Conservation (phyloP, 495 filamentous ascomycete species). For the Coniosporium apollinis region DNA sequence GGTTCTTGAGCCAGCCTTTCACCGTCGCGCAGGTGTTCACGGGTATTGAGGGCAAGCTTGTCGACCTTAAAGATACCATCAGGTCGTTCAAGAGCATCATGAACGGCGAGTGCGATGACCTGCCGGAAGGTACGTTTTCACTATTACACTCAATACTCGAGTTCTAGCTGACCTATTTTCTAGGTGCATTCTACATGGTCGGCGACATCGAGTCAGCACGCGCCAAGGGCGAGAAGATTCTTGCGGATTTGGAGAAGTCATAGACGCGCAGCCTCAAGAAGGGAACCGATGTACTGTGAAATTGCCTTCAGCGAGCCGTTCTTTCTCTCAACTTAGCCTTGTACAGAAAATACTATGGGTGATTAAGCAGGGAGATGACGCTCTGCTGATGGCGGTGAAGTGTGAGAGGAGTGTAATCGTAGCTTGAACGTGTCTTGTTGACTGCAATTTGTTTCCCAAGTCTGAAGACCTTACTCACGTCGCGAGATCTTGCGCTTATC, state of each 20-base stretch:
- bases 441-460: too few relatives aligned
- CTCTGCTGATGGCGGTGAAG: too few relatives aligned
- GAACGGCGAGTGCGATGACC: slow-evolving; percentile 82
- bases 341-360: too few relatives aligned
- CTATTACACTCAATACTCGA: background rate
- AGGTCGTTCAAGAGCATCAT: slow-evolving; percentile 94
- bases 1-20: slow-evolving; percentile 99
- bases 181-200: slow-evolving; percentile 91
- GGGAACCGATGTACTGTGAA: too few relatives aligned
- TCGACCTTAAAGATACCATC: slow-evolving; percentile 98
- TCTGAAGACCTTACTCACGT: too few relatives aligned
- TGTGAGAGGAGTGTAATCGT: too few relatives aligned
- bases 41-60: slow-evolving; percentile 90
- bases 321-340: too few relatives aligned
- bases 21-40: slow-evolving; percentile 97
- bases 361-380: too few relatives aligned
- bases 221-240: slow-evolving; percentile 98
- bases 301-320: too few relatives aligned
- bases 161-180: slow-evolving; percentile 7
- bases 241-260: slow-evolving; percentile 76
- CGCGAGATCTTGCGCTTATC: too few relatives aligned
- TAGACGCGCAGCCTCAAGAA: too few relatives aligned
- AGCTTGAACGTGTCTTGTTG: too few relatives aligned
- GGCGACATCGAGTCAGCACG: slow-evolving; percentile 85
- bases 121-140: slow-evolving; percentile 58